A percentile compares a stretch with the other conserved stretches of the same genome.
These are phyloP conservation scores for Ceratocystis destructans DNA, from an alignment of 2,329 filamentous ascomycete species.

Conservation along the genomic window DNA sequence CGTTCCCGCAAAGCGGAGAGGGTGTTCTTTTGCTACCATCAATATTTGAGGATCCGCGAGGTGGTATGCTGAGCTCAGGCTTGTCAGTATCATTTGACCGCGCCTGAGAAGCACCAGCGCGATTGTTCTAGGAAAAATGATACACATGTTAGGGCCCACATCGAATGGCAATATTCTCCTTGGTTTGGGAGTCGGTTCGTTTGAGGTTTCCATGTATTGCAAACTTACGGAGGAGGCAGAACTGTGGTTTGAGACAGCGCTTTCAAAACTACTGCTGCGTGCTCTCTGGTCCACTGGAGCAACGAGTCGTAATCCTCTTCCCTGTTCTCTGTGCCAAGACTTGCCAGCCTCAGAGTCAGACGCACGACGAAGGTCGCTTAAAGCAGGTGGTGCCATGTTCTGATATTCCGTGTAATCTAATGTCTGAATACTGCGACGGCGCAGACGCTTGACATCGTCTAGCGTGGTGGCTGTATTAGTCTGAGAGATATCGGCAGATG, in stretches of 20 bases:
- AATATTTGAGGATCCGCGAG: constrained; percentile 19
- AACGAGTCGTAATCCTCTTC: constrained; percentile 30
- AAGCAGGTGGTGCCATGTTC: constrained; percentile 19
- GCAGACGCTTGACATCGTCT: constrained; percentile 55
- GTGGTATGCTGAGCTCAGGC: constrained; percentile 15
- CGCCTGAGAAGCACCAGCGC: not conserved
- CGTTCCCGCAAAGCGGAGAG: constrained; percentile 61
- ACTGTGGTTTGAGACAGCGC: constrained; percentile 44
- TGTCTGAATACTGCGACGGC: constrained; percentile 70
- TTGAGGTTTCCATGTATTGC: not conserved
- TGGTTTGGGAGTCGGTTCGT: not conserved
- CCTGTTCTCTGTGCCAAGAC: constrained; percentile 22
- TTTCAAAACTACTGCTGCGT: constrained; percentile 50
- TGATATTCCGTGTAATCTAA: constrained; percentile 36
- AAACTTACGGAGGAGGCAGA: constrained; percentile 51
- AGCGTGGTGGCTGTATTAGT: not conserved
- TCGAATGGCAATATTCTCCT: not conserved
- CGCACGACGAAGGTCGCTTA: constrained; percentile 15
- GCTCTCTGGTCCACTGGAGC: constrained; percentile 26
- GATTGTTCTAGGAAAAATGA: not conserved
- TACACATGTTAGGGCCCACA: not conserved
- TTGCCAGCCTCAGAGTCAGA: constrained; percentile 22
- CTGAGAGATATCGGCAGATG: constrained; percentile 9
- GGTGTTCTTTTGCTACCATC: constrained; percentile 57
- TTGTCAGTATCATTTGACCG: constrained; percentile 12